These are phyloP conservation scores for Thraustochytrium striatum DNA, from an alignment of 352 stramenopile species.

Conservation along the genomic window DNA sequence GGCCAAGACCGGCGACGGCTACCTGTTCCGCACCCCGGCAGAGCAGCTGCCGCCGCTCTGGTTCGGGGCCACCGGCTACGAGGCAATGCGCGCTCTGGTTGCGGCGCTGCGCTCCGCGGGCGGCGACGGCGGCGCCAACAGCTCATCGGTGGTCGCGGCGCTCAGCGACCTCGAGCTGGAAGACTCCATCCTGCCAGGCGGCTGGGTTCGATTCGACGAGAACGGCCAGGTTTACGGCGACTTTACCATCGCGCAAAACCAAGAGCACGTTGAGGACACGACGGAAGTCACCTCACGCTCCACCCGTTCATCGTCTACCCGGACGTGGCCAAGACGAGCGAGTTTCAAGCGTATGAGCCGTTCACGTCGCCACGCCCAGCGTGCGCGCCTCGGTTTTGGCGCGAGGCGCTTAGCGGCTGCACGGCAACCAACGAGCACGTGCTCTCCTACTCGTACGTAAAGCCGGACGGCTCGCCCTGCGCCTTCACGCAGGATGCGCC, in stretches of 20 bases:
- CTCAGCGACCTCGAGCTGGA: background rate
- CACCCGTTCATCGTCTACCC: slow-evolving; percentile 17
- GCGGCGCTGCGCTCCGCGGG: background rate
- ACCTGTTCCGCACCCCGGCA: background rate
- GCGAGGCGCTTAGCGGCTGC: background rate
- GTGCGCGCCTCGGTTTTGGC: background rate
- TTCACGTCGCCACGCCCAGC: background rate
- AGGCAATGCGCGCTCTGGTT: background rate
- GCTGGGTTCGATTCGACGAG: background rate
- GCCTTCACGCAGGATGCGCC: background rate
- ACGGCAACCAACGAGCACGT: background rate
- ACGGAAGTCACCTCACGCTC: background rate
- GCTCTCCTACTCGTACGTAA: background rate
- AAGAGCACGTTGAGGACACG: background rate
- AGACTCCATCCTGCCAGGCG: background rate
- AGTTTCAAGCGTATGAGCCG: background rate
- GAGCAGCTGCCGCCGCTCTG: slow-evolving; percentile 7
- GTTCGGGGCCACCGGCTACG: slow-evolving; percentile 25
- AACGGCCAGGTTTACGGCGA: slow-evolving; percentile 1
- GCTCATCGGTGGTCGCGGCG: background rate
- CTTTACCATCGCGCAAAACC: slow-evolving; percentile 36
- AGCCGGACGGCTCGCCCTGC: background rate
- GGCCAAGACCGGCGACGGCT: background rate
- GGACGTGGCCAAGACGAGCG: background rate
- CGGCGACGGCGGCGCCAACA: background rate